Evolutionary conservation across 2,329 filamentous ascomycete species (phyloP), one percentile per base, ranked within the genome.

Genomic region (Ophiostoma tasmaniense): DNA sequence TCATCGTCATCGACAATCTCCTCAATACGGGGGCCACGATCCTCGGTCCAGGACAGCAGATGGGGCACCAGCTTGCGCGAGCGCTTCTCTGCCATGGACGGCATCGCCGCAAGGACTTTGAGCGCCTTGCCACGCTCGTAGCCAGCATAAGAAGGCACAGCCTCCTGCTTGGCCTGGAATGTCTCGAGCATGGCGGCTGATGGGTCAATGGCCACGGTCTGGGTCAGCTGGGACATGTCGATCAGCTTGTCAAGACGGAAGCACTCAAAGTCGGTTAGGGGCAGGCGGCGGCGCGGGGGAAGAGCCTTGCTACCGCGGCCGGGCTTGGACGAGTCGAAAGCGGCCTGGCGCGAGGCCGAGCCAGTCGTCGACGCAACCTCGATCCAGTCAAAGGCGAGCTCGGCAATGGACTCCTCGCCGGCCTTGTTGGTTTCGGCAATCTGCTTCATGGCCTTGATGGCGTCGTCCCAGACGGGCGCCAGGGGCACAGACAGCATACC

Each of bases 401-500:
- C 83, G 1, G 89, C 87, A 50, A 97, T 83, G 22, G 85, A 81
- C 39, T 89, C 87, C 76, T 97, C 93, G 28, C 91, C 92, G 52
- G 81, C 78, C 72, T 90, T 89, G 66, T 68, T 69, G 28, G 84
- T 84, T 73, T 91, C 85, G 25, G 88, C 85, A 68, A 99, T 88
- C 67, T 89, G 84, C 74, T 92, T 90, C 75, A 99, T 80, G 0
- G 91, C 88, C 68, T 88, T 85, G 66, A 90, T 87, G 0, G 91
- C 86, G 74, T 96, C 92, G 71, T 96, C 91, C 91, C 94, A 97
- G 6, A 96, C 82, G 45, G 92, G 92, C 0, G 93, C 86, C 72
- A 97, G 83, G 73, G 90, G 91, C 66, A 96, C 88, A 0, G 93
- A 95, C 70, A 98, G 84, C 78, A 97, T 85, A 66, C 95, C 95